Percentiles rank a stretch among this genome's conserved stretches.
These are phyloP conservation scores for Cladosporium austrohemisphaericum DNA, from an alignment of 2,329 filamentous ascomycete genomes.

Conservation along the genomic window DNA sequence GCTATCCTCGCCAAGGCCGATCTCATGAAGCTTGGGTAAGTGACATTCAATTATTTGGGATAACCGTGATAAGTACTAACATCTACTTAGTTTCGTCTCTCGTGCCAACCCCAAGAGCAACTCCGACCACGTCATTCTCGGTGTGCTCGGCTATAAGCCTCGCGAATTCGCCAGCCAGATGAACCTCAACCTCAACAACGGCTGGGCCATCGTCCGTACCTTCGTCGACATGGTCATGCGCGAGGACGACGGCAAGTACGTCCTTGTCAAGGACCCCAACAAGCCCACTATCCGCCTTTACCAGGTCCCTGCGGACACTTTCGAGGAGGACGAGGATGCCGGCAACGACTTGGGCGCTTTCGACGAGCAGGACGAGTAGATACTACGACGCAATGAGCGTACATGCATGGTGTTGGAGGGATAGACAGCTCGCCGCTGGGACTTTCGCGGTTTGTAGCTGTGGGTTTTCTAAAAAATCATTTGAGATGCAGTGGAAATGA, in stretches of 20 bases:
- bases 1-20: conserved; percentile 96
- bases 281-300: conserved; percentile 93
- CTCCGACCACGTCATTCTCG: conserved; percentile 90
- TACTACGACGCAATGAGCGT: conserved; percentile 8
- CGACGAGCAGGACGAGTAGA: conserved; percentile 54
- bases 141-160: conserved; percentile 96
- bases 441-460: conserved; percentile 9
- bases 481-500: conserved; percentile 12
- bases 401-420: conserved; percentile 11
- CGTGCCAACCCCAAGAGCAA: conserved; percentile 88
- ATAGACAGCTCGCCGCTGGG: conserved; percentile 11
- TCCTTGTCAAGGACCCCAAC: conserved; percentile 85
- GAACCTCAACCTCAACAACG: conserved; percentile 95
- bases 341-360: conserved; percentile 62
- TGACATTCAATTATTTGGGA: conserved; percentile 24
- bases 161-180: conserved; percentile 96
- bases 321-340: conserved; percentile 85
- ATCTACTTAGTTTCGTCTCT: conserved; percentile 73
- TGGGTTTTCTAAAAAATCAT: no score
- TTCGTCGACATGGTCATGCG: conserved; percentile 91
- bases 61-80: conserved; percentile 19
- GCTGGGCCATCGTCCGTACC: conserved; percentile 97
- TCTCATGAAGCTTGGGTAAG: conserved; percentile 93
- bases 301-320: conserved; percentile 79
- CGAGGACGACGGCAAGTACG: conserved; percentile 68